Percentiles rank a stretch among this genome's conserved stretches.
Conservation (phyloP, 306 rosid genomes). For the Cotoneaster glaucophyllus region DNA sequence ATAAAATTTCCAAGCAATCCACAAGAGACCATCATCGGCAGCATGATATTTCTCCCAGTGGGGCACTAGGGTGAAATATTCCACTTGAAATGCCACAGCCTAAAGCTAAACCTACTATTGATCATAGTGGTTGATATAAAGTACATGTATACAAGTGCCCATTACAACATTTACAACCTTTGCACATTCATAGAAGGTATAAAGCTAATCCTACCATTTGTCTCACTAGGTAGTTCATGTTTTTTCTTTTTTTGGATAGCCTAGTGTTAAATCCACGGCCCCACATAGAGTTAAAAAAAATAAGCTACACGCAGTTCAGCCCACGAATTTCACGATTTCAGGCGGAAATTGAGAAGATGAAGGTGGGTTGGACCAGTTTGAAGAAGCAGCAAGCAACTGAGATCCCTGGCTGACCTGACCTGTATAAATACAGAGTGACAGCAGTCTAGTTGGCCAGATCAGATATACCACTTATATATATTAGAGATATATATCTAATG, state of each 20-base stretch:
- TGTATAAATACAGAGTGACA: background rate
- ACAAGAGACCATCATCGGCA: too few species aligned
- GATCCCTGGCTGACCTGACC: background rate
- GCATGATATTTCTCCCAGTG: too few species aligned
- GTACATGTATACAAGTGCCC: too few species aligned
- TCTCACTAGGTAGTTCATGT: too few species aligned
- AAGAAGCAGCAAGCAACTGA: background rate
- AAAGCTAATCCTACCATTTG: too few species aligned
- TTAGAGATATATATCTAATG: background rate
- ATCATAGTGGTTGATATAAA: too few species aligned
- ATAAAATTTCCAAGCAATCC: too few species aligned
- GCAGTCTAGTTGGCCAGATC: background rate
- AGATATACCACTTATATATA: background rate
- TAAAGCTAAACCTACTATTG: too few species aligned
- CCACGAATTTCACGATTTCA: background rate
- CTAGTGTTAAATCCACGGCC: background rate
- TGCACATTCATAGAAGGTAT: too few species aligned
- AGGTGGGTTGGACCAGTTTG: background rate
- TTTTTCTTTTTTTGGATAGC: background rate
- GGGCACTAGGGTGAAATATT: too few species aligned
- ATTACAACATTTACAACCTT: too few species aligned
- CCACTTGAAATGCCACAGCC: too few species aligned
- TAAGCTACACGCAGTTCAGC: background rate
- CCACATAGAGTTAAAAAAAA: background rate
- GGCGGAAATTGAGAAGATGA: background rate